Base-by-base conservation (phyloP, 768 basidiomycete genomes). In the Auriscalpium orientale region DNA sequence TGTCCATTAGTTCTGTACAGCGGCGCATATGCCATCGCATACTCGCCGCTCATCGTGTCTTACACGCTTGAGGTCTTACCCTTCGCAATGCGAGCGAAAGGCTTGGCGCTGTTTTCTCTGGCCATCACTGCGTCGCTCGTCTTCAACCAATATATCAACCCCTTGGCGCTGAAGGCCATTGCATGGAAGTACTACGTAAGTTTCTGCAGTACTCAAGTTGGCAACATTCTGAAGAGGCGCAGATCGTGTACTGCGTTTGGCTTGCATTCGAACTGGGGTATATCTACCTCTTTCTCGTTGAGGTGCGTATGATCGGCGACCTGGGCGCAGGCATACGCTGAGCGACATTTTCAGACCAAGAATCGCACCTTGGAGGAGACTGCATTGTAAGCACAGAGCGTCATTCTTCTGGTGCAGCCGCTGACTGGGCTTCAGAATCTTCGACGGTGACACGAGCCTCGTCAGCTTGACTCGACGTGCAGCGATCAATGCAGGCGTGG, bases 11-110 rank as follows among this genome's bases (percentile, higher is more conserved):
- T 73, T 71, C 58, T 74, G 70, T 70, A 52, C 66, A 68, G 61
- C 22, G 21, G 11, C 22, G 12, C 22, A 38, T 48, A 12, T 16
- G 37, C 56, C 10, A 64, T 72, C 38, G 74, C 72, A 8, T 75
- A 72, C 61, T 68, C 72, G 4, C 78, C 78, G 15, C 68, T 78
- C 8, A 68, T 73, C 47, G 70, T 71, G 12, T 64, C 70, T 64
- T 71, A 55, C 68, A 76, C 75, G 18, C 71, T 79, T 56, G 79
- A 81, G 63, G 79, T 80, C 61, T 64, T 79, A 58, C 78, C 78
- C 33, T 78, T 69, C 65, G 59, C 70, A n/a, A 70, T 79, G 52
- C 74, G 79, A 52, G 77, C 77, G 54, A 78, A 78, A 65, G 77
- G 77, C 44, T 71, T 76, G 59, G 71, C 72, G 28, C 67, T 76